phyloP scores from a whole-genome alignment of 2,329 filamentous ascomycete species.

The Talaromyces sp. region DNA sequence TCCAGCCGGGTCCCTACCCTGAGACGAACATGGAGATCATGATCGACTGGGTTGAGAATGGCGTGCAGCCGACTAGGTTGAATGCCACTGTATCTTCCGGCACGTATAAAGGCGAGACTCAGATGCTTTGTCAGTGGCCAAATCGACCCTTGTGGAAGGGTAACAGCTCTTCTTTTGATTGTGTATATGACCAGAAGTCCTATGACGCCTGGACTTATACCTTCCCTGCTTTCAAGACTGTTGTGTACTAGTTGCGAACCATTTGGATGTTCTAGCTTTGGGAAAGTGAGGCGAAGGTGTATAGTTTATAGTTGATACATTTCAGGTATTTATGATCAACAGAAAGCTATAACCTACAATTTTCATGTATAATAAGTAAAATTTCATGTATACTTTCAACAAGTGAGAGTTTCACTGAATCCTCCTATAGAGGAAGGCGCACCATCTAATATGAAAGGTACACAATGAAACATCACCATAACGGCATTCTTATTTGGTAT shows the following conservation, averaged over 20 bases:
- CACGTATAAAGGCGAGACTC: neutral
- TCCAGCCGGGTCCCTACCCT: slow-evolving; percentile 43
- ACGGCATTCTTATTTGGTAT: too few species aligned
- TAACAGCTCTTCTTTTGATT: neutral
- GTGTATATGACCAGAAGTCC: neutral
- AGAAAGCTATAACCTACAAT: too few species aligned
- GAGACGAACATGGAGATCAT: slow-evolving; percentile 44
- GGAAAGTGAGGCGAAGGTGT: too few species aligned
- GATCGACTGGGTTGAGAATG: slow-evolving; percentile 52
- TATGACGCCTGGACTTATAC: neutral
- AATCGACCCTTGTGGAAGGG: neutral
- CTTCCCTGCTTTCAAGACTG: neutral
- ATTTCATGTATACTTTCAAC: too few species aligned
- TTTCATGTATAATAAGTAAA: too few species aligned
- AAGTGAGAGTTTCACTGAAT: too few species aligned
- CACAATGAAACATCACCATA: too few species aligned
- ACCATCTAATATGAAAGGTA: too few species aligned
- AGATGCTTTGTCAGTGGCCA: neutral
- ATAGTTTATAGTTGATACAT: too few species aligned
- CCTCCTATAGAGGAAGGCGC: too few species aligned
- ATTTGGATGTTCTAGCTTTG: neutral
- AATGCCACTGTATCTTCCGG: slow-evolving; percentile 33
- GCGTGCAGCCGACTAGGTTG: slow-evolving; percentile 39
- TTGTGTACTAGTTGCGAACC: neutral
- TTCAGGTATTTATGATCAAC: too few species aligned